Evolutionary conservation across 441 rosid species (phyloP).

Genomic region (Rhodomyrtus psidioides): DNA sequence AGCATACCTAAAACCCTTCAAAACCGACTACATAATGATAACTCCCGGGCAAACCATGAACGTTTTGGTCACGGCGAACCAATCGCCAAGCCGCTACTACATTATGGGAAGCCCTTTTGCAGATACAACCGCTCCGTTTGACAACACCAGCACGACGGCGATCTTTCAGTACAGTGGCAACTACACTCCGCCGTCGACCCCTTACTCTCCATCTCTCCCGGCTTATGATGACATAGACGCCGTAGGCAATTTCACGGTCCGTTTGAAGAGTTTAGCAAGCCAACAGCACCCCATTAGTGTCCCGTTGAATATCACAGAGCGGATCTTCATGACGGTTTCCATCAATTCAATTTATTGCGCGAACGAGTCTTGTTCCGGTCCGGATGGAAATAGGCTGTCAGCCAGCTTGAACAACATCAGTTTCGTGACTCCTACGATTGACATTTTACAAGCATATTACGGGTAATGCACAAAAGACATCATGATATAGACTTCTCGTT

Average conservation of each 20-base stretch:
- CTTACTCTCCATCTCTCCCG: background rate
- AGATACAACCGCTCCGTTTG: background rate
- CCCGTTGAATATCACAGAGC: background rate
- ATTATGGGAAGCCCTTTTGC: background rate
- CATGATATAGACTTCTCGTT: background rate
- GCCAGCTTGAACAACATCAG: conserved; percentile 10
- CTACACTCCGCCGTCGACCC: background rate
- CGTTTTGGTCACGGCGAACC: background rate
- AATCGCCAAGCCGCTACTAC: background rate
- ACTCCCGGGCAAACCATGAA: background rate
- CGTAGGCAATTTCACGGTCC: background rate
- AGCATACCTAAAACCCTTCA: background rate
- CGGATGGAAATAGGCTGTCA: background rate
- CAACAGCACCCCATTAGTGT: background rate
- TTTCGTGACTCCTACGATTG: conserved; percentile 1
- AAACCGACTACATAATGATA: background rate
- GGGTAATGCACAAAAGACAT: background rate
- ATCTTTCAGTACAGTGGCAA: background rate
- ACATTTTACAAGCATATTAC: conserved; percentile 4
- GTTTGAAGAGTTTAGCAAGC: background rate
- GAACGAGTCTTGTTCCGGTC: background rate
- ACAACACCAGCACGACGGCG: background rate
- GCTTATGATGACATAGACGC: background rate
- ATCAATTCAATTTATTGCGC: background rate
- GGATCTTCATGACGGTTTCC: conserved; percentile 3